Conservation (phyloP, 805 yeast species). For the Candida namnaoensis region DNA sequence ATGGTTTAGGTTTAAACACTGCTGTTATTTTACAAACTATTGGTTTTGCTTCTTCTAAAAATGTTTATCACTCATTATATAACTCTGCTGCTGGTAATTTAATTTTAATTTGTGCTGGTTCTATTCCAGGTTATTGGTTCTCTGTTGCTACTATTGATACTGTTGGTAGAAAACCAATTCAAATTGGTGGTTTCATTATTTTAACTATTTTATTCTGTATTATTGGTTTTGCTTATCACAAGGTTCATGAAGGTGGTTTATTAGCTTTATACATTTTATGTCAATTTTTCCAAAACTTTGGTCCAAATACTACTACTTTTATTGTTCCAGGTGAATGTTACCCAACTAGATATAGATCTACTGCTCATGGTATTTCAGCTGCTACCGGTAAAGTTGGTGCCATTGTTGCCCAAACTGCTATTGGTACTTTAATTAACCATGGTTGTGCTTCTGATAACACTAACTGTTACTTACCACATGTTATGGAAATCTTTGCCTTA, state of each 20-base stretch:
- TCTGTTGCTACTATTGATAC: constrained; percentile 73
- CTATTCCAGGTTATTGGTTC: constrained; percentile 90
- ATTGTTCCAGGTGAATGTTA: constrained; percentile 85
- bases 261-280: constrained; percentile 71
- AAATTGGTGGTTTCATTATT: constrained; percentile 64
- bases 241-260: constrained; percentile 54
- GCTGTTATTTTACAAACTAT: constrained; percentile 73
- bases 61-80: constrained; percentile 63
- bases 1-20: constrained; percentile 81
- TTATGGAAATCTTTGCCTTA: constrained; percentile 87
- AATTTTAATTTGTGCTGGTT: constrained; percentile 90
- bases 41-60: constrained; percentile 68
- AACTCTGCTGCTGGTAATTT: constrained; percentile 86
- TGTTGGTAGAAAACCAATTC: constrained; percentile 81
- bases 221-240: constrained; percentile 80
- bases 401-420: constrained; percentile 79
- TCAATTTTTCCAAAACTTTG: constrained; percentile 87
- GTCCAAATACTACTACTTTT: constrained; percentile 90
- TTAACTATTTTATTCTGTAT: constrained; percentile 68
- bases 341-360: constrained; percentile 94
- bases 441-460: constrained; percentile 47
- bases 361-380: constrained; percentile 93
- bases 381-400: constrained; percentile 92
- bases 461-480: constrained; percentile 84
- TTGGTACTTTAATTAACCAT: constrained; percentile 79